Conservation (phyloP, 1,284 basidiomycete species). For the Pascua guehoae region DNA sequence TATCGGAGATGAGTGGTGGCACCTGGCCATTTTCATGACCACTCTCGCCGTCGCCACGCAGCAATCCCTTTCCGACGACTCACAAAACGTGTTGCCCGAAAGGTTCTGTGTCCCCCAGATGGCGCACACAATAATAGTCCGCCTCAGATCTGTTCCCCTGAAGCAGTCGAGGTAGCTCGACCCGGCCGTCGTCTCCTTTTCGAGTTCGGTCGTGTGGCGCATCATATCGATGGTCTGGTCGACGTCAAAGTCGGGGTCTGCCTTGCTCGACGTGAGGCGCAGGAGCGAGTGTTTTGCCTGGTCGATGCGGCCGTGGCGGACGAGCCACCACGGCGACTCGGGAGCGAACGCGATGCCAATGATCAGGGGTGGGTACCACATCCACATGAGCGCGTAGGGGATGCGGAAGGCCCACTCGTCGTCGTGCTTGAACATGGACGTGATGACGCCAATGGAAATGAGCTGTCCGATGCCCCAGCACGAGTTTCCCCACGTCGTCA, state of each 20-base stretch:
- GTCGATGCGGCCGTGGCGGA: conserved; percentile 32
- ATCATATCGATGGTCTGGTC: conserved; percentile 38
- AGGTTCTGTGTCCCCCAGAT: conserved; percentile 21
- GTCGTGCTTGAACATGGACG: conserved; percentile 25
- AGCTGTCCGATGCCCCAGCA: conserved; percentile 45
- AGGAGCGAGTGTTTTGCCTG: conserved; percentile 49
- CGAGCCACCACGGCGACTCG: conserved; percentile 16
- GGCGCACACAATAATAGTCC: conserved; percentile 48
- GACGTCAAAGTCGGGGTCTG: conserved; percentile 30
- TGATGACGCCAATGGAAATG: conserved; percentile 43
- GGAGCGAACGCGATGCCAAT: conserved; percentile 31
- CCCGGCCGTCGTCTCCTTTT: conserved; percentile 24
- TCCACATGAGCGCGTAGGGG: conserved; percentile 34
- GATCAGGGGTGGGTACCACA: conserved; percentile 31
- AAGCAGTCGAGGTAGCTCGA: conserved; percentile 48
- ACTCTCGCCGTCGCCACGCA: neutral
- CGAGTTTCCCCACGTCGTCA: conserved; percentile 44
- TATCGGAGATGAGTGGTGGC: too few species aligned
- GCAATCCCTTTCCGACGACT: neutral
- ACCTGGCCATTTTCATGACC: neutral
- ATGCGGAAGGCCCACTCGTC: conserved; percentile 37
- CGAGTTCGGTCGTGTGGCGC: conserved; percentile 14
- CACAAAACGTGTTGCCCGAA: conserved; percentile 18
- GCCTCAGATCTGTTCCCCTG: conserved; percentile 46
- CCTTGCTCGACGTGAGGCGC: conserved; percentile 37